Evolutionary conservation across 2,329 filamentous ascomycete genomes (phyloP), one percentile per base, ranked within the genome.

Genomic region (Fusarium irregulare): DNA sequence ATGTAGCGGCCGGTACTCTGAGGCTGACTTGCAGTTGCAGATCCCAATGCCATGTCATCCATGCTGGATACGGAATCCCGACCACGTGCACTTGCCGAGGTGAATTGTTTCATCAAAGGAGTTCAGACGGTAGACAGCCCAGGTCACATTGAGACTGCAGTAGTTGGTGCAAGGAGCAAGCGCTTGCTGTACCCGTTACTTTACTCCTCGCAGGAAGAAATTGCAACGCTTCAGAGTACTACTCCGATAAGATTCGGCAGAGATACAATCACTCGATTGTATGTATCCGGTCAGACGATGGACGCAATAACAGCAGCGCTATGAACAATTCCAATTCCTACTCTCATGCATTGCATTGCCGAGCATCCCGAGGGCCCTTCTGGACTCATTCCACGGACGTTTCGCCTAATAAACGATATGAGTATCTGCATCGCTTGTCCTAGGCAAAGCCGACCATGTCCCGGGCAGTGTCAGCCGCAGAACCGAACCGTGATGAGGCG

Each of bases 21-120:
- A 47, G 45, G 34, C 61, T 55, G 54, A 44, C 47, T 46, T 58
- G 25, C 28, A 60, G 58, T 46, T 58, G 25, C 28, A 60, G 58
- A 54, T 47, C 27, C 49, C 21, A 37, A 37, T 40, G 30, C 57
- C 50, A 27, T 54, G 41, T 27, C 64, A 53, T 57, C 49, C 60
- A 55, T 55, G 51, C 64, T 41, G 37, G 28, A 6, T 8, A 42
- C 27, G 13, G 32, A 27, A 51, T 51, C 44, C 25, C 16, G 13
- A 56, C 44, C 47, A 68, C 32, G 37, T 50, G 59, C 68, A 30
- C 37, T 54, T 51, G 13, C 59, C 51, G 64, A 67, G 55, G 21
- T 49, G 37, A 51, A 18, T 42, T 55, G 67, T 65, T 68, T 71
- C 68, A 70, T 65, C 28, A 53, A 58, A 44, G 49, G 20, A 56